Evolutionary conservation across 768 basidiomycete genomes (phyloP).

Genomic region (Trametes elegans): DNA sequence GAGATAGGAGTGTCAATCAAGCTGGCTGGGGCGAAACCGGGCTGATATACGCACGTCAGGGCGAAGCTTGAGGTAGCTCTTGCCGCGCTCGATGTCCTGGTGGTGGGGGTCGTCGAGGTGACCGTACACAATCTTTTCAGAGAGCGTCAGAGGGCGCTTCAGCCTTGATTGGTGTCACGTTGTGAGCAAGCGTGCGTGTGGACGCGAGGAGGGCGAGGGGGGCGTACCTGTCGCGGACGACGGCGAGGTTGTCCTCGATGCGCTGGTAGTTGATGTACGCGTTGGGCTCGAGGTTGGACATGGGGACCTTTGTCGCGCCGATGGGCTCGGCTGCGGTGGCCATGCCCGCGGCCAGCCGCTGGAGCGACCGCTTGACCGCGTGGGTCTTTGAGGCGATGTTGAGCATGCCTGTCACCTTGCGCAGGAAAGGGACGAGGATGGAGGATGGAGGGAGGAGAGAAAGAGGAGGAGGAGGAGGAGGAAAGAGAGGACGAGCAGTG

Average conservation of each 20-base stretch:
- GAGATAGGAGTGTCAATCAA: slow-evolving; percentile 7
- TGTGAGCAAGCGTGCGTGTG: no score
- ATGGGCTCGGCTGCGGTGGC: slow-evolving; percentile 76
- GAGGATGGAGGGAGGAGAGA: slow-evolving; percentile 18
- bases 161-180: slow-evolving; percentile 57
- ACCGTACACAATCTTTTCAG: slow-evolving; percentile 97
- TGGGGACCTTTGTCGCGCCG: slow-evolving; percentile 86
- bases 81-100: slow-evolving; percentile 89
- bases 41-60: slow-evolving; percentile 79
- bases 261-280: slow-evolving; percentile 93
- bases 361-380: slow-evolving; percentile 27
- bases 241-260: slow-evolving; percentile 93
- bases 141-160: slow-evolving; percentile 86
- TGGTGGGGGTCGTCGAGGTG: slow-evolving; percentile 93
- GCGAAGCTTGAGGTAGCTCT: slow-evolving; percentile 94
- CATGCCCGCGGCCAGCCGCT: slow-evolving; percentile 52
- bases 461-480: slow-evolving; percentile 23
- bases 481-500: slow-evolving; percentile 8
- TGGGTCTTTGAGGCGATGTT: slow-evolving; percentile 28
- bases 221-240: slow-evolving; percentile 77
- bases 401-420: slow-evolving; percentile 30
- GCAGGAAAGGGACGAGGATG: slow-evolving; percentile 18
- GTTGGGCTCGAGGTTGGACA: slow-evolving; percentile 81
- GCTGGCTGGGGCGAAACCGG: neutral
- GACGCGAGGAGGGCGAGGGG: neutral